Evolutionary conservation across 1,284 basidiomycete species (phyloP).

Genomic region (Grifola frondosa): DNA sequence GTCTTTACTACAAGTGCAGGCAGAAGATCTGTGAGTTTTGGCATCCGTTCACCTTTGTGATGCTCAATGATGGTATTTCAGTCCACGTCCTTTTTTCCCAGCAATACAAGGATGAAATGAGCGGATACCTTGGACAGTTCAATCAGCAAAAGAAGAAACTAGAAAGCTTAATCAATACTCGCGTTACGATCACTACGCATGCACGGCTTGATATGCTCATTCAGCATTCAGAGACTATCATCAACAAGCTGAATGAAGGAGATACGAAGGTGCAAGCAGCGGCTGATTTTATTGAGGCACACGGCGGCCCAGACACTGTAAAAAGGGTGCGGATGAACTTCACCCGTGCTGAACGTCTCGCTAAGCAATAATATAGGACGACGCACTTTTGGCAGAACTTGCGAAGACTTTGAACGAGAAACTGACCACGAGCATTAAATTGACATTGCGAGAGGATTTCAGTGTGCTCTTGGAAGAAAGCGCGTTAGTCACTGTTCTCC

Average conservation of each 20-base stretch:
- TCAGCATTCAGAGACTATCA: neutral
- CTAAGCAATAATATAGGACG: neutral
- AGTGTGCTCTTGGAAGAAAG: slow-evolving; percentile 5
- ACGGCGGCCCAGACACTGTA: slow-evolving; percentile 5
- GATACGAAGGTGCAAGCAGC: slow-evolving; percentile 3
- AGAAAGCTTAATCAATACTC: slow-evolving; percentile 3
- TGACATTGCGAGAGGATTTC: slow-evolving; percentile 2
- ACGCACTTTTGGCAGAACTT: slow-evolving; percentile 1
- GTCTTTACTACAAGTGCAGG: slow-evolving; percentile 5
- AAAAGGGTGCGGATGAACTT: neutral
- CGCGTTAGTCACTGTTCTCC: neutral
- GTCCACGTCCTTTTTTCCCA: slow-evolving; percentile 8
- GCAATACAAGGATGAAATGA: slow-evolving; percentile 5
- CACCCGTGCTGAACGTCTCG: no score
- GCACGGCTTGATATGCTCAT: slow-evolving; percentile 1
- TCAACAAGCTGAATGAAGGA: neutral
- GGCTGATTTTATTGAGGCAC: neutral
- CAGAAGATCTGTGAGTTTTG: slow-evolving; percentile 8
- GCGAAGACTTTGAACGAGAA: slow-evolving; percentile 5
- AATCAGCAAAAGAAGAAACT: slow-evolving; percentile 5
- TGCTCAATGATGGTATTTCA: neutral
- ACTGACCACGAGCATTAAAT: slow-evolving; percentile 5
- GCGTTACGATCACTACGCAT: slow-evolving; percentile 6
- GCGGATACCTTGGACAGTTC: slow-evolving; percentile 1
- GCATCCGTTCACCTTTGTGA: neutral